Evolutionary conservation across 2,329 filamentous ascomycete genomes (phyloP), one percentile per base, ranked within the genome.

Genomic region (Cercospora citrullina): DNA sequence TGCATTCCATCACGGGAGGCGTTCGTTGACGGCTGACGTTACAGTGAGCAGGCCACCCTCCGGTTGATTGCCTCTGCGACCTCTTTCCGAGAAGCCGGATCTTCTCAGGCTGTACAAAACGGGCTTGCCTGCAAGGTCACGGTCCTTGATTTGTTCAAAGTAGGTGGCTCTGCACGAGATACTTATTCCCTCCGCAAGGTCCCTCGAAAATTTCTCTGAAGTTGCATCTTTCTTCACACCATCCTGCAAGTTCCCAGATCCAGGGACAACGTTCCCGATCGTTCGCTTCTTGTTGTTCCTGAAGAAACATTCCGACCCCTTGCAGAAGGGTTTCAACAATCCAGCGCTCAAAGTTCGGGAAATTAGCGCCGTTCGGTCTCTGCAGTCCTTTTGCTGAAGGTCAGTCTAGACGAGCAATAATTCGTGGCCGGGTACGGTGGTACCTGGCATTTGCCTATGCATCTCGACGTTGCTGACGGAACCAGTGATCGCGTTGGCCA

Each of bases 361-460:
- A 69, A 74, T 74, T 75, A 72, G 63, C 53, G 36, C 36, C 36
- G 16, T 16, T 42, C 7, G 36, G 36, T 42, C 36, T 48, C 36
- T 30, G 59, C 59, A 26, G 33, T 16, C 53, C 48, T 66, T 31
- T 59, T 68, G 66, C 69, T 59, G 60, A 30, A 64, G 69, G 64
- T 69, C 67, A 68, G 63, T 70, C 51, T 53, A 36, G 57, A 68
- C 59, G 36, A 65, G 23, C 30, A 28, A 39, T n/a, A 39, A 39
- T 39, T 39, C 14, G 33, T 39, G 57, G 61, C 71, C 64, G 67
- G 71, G 66, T 71, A 68, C 64, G 68, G 63, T 74, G 67, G 73
- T 76, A 72, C 75, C 74, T 76, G 74, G 74, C 72, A 77, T 75
- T 72, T 70, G 67, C 62, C 58, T 66, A 63, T 73, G 69, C 73